phyloP scores from a whole-genome alignment of 345 rosid genomes.

The Gossypium sturtianum region DNA sequence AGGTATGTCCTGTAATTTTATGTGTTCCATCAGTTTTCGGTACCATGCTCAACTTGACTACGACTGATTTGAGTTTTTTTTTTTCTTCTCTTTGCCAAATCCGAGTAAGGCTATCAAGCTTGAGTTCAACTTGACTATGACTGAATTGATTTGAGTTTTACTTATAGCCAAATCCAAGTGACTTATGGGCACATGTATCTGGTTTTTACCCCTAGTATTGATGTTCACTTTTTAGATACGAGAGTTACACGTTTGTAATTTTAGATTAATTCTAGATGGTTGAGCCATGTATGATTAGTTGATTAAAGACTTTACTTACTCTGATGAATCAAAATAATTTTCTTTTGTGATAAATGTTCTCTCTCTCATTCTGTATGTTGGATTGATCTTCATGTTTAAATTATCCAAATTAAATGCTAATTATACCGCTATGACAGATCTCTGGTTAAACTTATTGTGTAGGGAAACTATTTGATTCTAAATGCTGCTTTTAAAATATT shows the following conservation, averaged over 20 bases:
- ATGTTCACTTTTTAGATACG: not conserved
- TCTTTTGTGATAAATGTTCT: not conserved
- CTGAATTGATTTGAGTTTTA: not conserved
- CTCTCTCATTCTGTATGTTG: not conserved
- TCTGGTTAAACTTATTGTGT: not conserved
- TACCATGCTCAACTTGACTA: not conserved
- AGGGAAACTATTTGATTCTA: not conserved
- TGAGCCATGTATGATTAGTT: not conserved
- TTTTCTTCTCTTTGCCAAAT: not conserved
- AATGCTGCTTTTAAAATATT: not conserved
- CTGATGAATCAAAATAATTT: not conserved
- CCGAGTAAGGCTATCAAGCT: not conserved
- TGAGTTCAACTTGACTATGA: not conserved
- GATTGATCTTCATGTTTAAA: not conserved
- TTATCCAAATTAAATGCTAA: not conserved
- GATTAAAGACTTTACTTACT: not conserved
- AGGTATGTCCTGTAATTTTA: slow-evolving; percentile 33
- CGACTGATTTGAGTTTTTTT: not conserved
- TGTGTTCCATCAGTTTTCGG: not conserved
- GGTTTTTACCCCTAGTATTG: not conserved
- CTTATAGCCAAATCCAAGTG: not conserved
- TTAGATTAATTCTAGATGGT: not conserved
- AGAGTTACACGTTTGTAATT: not conserved
- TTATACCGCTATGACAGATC: not conserved
- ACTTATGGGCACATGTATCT: not conserved